Evolutionary conservation across 192 early-diverging fungal genomes (phyloP).

Genomic region (Mortierella claussenii): DNA sequence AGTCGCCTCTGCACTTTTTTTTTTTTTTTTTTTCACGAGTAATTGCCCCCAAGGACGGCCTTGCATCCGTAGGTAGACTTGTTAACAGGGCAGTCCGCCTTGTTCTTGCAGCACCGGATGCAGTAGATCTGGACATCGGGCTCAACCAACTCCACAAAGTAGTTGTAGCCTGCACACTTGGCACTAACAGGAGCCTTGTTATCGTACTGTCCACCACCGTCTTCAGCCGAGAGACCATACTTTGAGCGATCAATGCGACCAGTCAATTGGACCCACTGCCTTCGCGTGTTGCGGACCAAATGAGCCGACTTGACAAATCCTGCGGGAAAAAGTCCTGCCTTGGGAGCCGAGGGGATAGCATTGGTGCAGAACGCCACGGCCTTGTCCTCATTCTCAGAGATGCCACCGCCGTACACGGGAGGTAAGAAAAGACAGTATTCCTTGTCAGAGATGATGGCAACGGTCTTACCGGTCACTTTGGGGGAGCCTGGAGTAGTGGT

Average conservation of each 20-base stretch:
- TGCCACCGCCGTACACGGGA: conserved; percentile 20
- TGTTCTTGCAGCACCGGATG: conserved; percentile 55
- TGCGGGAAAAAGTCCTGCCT: conserved; percentile 35
- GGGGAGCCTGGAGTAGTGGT: not conserved
- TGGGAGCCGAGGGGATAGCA: conserved; percentile 38
- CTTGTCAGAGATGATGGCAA: conserved; percentile 9
- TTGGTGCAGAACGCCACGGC: conserved; percentile 51
- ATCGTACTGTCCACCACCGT: conserved; percentile 67
- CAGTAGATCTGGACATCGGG: conserved; percentile 54
- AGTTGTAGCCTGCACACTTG: conserved; percentile 44
- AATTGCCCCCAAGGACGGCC: conserved; percentile 16
- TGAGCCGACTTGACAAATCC: conserved; percentile 59
- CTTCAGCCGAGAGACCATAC: conserved; percentile 45
- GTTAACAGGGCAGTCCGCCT: conserved; percentile 23
- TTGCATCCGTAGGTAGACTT: conserved; percentile 36
- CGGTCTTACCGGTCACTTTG: conserved; percentile 16
- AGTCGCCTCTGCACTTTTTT: too few species aligned
- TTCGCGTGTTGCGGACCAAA: conserved; percentile 22
- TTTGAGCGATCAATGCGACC: conserved; percentile 56
- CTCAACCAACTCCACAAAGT: conserved; percentile 58
- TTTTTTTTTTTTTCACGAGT: conserved; percentile 19
- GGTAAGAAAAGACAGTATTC: conserved; percentile 50
- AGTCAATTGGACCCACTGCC: conserved; percentile 61
- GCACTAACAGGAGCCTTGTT: conserved; percentile 52
- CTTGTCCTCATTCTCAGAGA: conserved; percentile 30